A percentile compares a stretch with the other conserved stretches of the same genome.
phyloP scores from a whole-genome alignment of 1,284 basidiomycete species.

The Coniophora puteana region DNA sequence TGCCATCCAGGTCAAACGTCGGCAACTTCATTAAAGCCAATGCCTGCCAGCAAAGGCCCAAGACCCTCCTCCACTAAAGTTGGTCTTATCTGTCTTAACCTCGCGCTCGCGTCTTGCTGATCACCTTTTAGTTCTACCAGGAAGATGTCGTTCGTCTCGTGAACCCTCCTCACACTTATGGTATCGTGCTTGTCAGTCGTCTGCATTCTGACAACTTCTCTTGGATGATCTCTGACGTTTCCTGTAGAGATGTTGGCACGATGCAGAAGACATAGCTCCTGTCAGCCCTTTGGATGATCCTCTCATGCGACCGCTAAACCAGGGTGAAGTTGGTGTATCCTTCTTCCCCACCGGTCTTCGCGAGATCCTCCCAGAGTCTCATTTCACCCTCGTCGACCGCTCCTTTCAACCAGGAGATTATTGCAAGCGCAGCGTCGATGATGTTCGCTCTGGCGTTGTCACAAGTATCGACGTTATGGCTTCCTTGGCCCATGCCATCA shows the following conservation, averaged over 20 bases:
- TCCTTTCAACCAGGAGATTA: constrained; percentile 79
- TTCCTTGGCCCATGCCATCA: constrained; percentile 75
- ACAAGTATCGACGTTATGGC: constrained; percentile 58
- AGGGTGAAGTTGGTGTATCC: constrained; percentile 82
- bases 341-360: constrained; percentile 58
- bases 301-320: constrained; percentile 69
- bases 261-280: constrained; percentile 62
- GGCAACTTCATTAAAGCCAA: no score
- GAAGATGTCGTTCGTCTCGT: constrained; percentile 67
- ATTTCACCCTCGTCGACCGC: constrained; percentile 76
- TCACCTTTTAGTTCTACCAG: constrained; percentile 57
- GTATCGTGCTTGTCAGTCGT: constrained; percentile 23
- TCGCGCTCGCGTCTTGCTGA: neutral
- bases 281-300: constrained; percentile 51
- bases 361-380: constrained; percentile 70
- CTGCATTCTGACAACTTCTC: constrained; percentile 47
- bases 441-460: constrained; percentile 78
- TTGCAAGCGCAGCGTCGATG: constrained; percentile 76
- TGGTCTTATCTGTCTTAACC: neutral
- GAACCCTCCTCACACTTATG: constrained; percentile 32
- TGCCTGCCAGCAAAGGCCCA: constrained; percentile 15
- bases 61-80: constrained; percentile 25
- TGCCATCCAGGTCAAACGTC: no score
- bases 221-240: constrained; percentile 26
- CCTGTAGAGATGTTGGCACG: constrained; percentile 75